phyloP scores from a whole-genome alignment of 192 early-diverging fungal species.

The Gaertneriomyces semiglobifer region DNA sequence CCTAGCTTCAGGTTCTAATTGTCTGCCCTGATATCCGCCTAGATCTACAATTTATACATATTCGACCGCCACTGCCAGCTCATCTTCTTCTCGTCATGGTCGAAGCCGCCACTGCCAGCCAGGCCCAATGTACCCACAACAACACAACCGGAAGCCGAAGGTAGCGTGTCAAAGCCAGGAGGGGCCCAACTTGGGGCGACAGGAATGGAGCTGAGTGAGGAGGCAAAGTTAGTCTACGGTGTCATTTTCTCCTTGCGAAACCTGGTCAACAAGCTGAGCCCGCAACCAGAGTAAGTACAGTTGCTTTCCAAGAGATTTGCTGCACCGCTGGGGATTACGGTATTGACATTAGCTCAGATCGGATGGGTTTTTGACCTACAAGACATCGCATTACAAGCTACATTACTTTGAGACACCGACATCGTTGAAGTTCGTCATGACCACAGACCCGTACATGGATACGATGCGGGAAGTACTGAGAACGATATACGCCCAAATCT shows the following conservation, averaged over 20 bases:
- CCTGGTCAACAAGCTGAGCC: conserved; percentile 76
- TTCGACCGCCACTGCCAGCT: conserved; percentile 92
- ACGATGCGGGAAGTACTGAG: conserved; percentile 66
- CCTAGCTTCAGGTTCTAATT: neutral
- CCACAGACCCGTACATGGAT: conserved; percentile 69
- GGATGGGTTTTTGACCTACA: conserved; percentile 71
- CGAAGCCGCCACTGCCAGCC: conserved; percentile 47
- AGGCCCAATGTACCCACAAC: conserved; percentile 11
- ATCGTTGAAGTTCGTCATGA: conserved; percentile 83
- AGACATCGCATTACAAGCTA: conserved; percentile 80
- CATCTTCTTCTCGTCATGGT: conserved; percentile 84
- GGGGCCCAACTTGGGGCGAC: neutral
- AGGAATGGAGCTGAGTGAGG: conserved; percentile 55
- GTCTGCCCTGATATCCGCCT: neutral
- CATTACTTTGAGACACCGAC: conserved; percentile 90
- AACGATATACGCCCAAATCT: conserved; percentile 80
- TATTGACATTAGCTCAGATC: neutral
- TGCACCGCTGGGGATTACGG: neutral
- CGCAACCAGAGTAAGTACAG: conserved; percentile 40
- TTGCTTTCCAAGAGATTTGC: neutral
- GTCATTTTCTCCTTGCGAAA: conserved; percentile 89
- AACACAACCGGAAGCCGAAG: conserved; percentile 36
- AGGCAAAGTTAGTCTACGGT: conserved; percentile 94
- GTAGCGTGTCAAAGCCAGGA: conserved; percentile 24
- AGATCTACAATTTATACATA: conserved; percentile 84